Evolutionary conservation across 2,329 filamentous ascomycete genomes (phyloP).

Genomic region (Colletotrichum spinosum): DNA sequence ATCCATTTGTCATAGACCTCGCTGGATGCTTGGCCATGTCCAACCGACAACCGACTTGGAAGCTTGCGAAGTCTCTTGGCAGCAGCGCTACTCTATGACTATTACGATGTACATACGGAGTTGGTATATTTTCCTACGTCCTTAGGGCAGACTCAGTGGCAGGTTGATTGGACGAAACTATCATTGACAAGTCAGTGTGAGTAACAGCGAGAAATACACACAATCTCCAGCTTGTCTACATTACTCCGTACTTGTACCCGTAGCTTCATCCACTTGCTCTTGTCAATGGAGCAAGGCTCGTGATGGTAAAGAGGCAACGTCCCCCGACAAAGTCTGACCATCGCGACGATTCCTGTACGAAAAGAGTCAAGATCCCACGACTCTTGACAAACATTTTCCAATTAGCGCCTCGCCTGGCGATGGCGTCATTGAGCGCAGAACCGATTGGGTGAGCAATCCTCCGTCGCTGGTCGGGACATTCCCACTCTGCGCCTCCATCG

Average conservation of each 20-base stretch:
- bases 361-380: neutral
- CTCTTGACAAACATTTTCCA: constrained; percentile 15
- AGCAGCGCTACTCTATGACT: too few species aligned
- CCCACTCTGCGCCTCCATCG: constrained; percentile 1
- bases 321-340: neutral
- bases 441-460: constrained; percentile 18
- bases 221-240: too few species aligned
- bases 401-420: neutral
- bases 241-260: too few species aligned
- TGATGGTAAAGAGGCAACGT: neutral
- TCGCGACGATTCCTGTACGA: neutral
- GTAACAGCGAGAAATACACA: neutral
- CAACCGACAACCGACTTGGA: constrained; percentile 25
- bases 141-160: neutral
- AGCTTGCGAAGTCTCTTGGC: too few species aligned
- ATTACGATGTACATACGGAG: too few species aligned
- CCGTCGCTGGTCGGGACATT: constrained; percentile 5
- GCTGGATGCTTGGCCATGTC: neutral
- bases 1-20: constrained; percentile 13
- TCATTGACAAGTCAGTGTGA: constrained; percentile 2
- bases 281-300: neutral
- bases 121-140: too few species aligned
- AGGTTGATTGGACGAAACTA: neutral
- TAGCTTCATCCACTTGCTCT: too few species aligned
- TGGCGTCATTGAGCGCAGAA: constrained; percentile 17